Conservation (phyloP, 2,329 filamentous ascomycete genomes). For the Tolypocladium nubicola region DNA sequence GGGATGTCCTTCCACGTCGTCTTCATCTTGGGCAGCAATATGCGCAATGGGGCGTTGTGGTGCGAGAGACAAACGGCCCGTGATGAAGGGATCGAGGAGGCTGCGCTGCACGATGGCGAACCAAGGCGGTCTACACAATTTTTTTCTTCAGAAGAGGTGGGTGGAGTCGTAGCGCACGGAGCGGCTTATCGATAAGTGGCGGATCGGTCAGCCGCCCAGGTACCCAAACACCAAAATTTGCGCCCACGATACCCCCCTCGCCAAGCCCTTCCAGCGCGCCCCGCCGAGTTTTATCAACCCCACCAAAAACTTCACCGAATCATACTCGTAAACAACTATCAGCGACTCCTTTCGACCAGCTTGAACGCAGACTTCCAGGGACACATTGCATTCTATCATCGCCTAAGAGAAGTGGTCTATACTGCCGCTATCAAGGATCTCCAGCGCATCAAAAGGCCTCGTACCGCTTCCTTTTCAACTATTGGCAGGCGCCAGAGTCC, state of each 20-base stretch:
- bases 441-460: background rate
- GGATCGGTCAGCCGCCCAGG: background rate
- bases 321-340: too few relatives aligned
- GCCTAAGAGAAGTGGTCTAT: background rate
- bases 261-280: background rate
- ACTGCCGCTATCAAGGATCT: background rate
- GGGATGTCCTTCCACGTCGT: constrained; percentile 68
- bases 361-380: background rate
- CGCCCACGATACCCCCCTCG: background rate
- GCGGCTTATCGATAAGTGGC: constrained; percentile 14
- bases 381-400: background rate
- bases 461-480: background rate
- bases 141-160: constrained; percentile 15
- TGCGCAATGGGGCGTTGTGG: background rate
- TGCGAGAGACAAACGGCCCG: background rate
- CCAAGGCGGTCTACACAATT: constrained; percentile 19
- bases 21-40: constrained; percentile 39
- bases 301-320: constrained; percentile 4
- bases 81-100: constrained; percentile 3
- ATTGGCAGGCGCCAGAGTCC: background rate
- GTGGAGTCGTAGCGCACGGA: constrained; percentile 9
- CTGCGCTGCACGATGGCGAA: constrained; percentile 4
- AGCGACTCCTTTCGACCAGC: background rate
- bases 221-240: background rate
- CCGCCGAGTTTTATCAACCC: background rate